Conservation (phyloP, 305 asterid genomes). For the Fraxinus platypoda region DNA sequence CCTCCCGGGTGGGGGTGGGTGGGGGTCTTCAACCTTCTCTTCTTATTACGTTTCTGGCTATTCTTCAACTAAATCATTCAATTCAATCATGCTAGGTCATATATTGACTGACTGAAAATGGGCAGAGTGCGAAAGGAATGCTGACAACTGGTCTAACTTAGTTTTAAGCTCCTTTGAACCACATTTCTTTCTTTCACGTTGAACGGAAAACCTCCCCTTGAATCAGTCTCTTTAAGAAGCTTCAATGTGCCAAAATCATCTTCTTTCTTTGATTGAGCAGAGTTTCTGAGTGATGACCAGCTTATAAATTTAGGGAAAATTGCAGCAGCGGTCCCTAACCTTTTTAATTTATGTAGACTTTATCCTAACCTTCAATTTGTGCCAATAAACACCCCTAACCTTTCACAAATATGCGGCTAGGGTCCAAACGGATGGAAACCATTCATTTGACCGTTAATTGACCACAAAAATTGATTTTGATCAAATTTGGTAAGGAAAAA, state of each 20-base stretch:
- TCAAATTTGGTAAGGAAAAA: too few relatives aligned
- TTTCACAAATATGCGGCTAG: too few relatives aligned
- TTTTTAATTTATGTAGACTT: too few relatives aligned
- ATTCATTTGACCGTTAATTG: too few relatives aligned
- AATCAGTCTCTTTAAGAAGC: background rate
- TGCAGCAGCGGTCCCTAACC: too few relatives aligned
- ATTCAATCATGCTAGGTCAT: background rate
- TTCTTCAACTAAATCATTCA: background rate
- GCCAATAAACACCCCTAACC: too few relatives aligned
- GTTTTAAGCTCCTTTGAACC: background rate
- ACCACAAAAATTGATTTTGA: too few relatives aligned
- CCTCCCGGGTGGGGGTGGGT: background rate
- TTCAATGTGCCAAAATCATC: background rate
- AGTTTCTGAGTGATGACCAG: background rate
- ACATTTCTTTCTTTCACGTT: background rate
- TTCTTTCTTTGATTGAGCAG: background rate
- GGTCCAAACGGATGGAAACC: too few relatives aligned
- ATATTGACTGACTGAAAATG: background rate
- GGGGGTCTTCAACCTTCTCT: background rate
- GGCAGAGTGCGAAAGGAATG: background rate
- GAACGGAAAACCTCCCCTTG: background rate
- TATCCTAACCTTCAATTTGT: too few relatives aligned
- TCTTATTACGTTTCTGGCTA: background rate
- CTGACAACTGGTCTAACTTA: background rate
- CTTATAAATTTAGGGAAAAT: background rate